Conservation (phyloP, 495 filamentous ascomycete genomes). For the Aspergillus cavernicola region DNA sequence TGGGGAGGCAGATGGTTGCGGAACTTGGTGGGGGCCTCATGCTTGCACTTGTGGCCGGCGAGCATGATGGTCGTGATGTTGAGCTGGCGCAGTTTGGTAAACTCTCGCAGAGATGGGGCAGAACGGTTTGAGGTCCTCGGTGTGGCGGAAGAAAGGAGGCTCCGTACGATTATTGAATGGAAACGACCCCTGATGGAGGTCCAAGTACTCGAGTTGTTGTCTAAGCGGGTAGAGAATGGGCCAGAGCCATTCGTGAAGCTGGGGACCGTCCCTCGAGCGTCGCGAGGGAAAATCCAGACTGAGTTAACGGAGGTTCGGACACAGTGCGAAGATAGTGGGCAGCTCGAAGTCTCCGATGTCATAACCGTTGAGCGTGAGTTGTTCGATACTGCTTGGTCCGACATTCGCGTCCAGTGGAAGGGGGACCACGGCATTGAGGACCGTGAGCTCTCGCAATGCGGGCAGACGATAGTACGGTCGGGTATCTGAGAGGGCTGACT, state of each 20-base stretch:
- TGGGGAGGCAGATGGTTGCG: neutral
- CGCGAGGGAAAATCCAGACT: too few species aligned
- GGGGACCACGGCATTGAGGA: neutral
- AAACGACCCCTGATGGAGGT: too few species aligned
- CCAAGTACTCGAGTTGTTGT: neutral
- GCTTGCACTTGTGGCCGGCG: neutral
- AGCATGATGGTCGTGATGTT: neutral
- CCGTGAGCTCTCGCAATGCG: neutral
- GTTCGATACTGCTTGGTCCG: neutral
- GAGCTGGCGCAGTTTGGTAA: neutral
- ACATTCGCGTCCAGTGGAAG: too few species aligned
- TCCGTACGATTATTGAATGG: too few species aligned
- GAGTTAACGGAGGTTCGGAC: neutral
- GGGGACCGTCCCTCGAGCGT: too few species aligned
- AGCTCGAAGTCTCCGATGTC: too few species aligned
- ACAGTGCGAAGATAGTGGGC: too few species aligned
- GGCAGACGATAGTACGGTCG: neutral
- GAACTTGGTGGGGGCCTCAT: neutral
- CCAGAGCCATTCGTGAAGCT: neutral
- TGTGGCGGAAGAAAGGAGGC: neutral
- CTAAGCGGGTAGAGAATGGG: neutral
- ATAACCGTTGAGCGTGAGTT: neutral
- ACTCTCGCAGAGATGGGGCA: neutral
- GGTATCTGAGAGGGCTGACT: too few species aligned
- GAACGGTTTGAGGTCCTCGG: neutral